Conservation (phyloP, 225 moss, liverwort and hornwort genomes). For the Straminergon stramineum region DNA sequence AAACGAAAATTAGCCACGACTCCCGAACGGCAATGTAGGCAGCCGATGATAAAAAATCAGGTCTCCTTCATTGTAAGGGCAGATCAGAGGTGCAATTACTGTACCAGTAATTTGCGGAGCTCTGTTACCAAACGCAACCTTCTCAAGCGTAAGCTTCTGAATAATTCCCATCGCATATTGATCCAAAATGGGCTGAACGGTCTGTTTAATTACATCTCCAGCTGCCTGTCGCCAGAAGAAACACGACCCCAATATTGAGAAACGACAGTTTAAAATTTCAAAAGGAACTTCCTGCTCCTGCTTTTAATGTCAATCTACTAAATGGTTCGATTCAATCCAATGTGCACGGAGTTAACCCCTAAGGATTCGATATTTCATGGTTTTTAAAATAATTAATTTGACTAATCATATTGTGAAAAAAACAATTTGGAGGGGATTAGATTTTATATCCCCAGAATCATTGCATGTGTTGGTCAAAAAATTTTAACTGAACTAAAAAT, state of each 20-base stretch:
- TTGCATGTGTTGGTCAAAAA: neutral
- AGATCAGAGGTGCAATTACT: neutral
- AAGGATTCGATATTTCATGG: too few species aligned
- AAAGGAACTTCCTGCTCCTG: neutral
- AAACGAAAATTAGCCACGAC: neutral
- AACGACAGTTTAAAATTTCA: neutral
- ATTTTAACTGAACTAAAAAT: neutral
- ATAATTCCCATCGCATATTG: slow-evolving; percentile 77
- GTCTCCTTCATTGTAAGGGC: neutral
- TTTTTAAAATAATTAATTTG: neutral
- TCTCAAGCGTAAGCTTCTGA: slow-evolving; percentile 33
- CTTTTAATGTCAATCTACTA: neutral
- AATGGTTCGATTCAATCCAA: neutral
- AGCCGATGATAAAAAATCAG: neutral
- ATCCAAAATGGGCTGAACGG: slow-evolving; percentile 61
- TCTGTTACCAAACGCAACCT: slow-evolving; percentile 51
- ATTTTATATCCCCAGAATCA: neutral
- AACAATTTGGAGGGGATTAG: neutral
- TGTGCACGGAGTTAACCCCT: neutral
- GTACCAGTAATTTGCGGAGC: slow-evolving; percentile 65
- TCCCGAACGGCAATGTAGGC: neutral
- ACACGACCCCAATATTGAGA: neutral
- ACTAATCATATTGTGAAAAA: neutral
- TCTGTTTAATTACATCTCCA: slow-evolving; percentile 17
- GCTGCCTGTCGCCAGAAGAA: slow-evolving; percentile 43